These are phyloP conservation scores for Tulasnella sp. DNA, from an alignment of 768 basidiomycete genomes.

Conservation along the genomic window DNA sequence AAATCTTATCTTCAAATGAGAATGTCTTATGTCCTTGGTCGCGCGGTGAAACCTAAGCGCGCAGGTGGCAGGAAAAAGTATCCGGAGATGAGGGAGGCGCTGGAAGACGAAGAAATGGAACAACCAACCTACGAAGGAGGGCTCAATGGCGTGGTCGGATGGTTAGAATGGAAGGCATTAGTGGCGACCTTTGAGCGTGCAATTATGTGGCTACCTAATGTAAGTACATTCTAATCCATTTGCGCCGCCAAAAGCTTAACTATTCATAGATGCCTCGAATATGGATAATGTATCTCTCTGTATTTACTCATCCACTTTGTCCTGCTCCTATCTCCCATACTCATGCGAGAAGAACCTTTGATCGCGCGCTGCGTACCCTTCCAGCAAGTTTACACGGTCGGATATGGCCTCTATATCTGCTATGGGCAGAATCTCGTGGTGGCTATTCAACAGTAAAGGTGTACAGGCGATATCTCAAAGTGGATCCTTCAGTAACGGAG, in stretches of 20 bases:
- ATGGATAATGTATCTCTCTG: conserved; percentile 86
- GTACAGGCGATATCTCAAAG: conserved; percentile 77
- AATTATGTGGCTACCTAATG: conserved; percentile 87
- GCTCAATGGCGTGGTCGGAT: conserved; percentile 80
- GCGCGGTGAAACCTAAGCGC: conserved; percentile 52
- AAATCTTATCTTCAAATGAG: conserved; percentile 79
- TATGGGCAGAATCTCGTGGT: conserved; percentile 79
- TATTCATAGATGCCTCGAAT: conserved; percentile 65
- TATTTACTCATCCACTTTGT: conserved; percentile 81
- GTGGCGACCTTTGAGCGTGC: conserved; percentile 84
- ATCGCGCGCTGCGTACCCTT: conserved; percentile 84
- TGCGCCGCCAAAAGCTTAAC: conserved; percentile 2
- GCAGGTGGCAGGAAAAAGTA: conserved; percentile 85
- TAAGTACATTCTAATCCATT: conserved; percentile 29
- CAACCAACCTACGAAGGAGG: conserved; percentile 76
- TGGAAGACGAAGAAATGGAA: conserved; percentile 73
- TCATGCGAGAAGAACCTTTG: conserved; percentile 87
- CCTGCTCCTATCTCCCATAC: conserved; percentile 73
- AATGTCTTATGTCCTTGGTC: conserved; percentile 76
- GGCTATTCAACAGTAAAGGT: conserved; percentile 65
- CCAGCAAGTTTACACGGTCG: conserved; percentile 85
- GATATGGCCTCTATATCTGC: conserved; percentile 84
- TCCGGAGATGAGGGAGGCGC: conserved; percentile 76
- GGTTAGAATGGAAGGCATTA: conserved; percentile 88
- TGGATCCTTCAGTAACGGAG: conserved; percentile 72